phyloP scores from a whole-genome alignment of 805 yeast species.

The Cephaloascus fragrans region DNA sequence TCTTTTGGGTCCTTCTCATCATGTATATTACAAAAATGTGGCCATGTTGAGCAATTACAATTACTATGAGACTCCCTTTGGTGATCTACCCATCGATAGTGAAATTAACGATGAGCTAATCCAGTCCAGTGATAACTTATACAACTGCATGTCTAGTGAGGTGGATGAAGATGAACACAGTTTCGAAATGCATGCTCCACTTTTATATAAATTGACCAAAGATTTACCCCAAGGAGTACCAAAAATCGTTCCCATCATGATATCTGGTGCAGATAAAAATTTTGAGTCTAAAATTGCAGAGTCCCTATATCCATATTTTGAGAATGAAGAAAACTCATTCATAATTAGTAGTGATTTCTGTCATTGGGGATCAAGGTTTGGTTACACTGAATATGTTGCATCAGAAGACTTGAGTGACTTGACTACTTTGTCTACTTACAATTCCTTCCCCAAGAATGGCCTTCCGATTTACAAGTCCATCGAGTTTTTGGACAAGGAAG shows the following conservation, averaged over 20 bases:
- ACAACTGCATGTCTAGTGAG: conserved; percentile 44
- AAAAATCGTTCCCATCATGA: conserved; percentile 67
- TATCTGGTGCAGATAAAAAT: conserved; percentile 47
- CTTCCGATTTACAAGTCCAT: conserved; percentile 63
- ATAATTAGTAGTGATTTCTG: conserved; percentile 87
- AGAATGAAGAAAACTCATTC: conserved; percentile 51
- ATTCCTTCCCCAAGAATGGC: conserved; percentile 4
- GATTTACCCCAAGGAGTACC: conserved; percentile 22
- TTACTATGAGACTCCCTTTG: conserved; percentile 74
- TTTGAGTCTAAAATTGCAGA: conserved; percentile 36
- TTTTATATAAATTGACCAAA: conserved; percentile 40
- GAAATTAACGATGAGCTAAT: conserved; percentile 28
- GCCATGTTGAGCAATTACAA: conserved; percentile 45
- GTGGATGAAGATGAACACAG: conserved; percentile 84
- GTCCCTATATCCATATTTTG: conserved; percentile 42
- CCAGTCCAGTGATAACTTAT: conserved; percentile 22
- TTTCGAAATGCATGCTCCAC: conserved; percentile 91
- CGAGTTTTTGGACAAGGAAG: conserved; percentile 60
- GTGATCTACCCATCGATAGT: conserved; percentile 58
- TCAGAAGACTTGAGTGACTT: background rate
- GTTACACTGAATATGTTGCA: conserved; percentile 25
- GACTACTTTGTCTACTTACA: conserved; percentile 1
- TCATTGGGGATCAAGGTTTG: conserved; percentile 66
- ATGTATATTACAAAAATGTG: conserved; percentile 61
- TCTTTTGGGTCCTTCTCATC: conserved; percentile 90